Evolutionary conservation across 1,139 yeast species (phyloP), one percentile per base, ranked within the genome.

Genomic region (Suhomyces bolitotheri): DNA sequence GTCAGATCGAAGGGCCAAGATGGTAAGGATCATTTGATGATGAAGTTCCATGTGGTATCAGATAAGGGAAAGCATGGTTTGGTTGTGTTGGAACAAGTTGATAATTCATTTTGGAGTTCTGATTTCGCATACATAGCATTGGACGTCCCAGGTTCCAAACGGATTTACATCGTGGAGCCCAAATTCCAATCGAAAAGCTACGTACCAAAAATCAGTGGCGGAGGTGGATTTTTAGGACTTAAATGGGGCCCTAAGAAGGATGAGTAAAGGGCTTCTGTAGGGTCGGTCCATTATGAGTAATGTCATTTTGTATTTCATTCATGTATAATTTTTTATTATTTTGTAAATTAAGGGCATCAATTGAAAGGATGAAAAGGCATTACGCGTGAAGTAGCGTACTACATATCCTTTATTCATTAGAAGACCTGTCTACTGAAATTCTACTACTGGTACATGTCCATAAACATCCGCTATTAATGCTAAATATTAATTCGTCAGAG

Each of bases 31-130:
- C 94, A 84, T 49, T 70, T 86, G 50, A 71, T 80, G 41, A 84
- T 89, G 95, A 80, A 82, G 56, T 89, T 89, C 61, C 90, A 84
- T 53, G 94, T 89, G 29, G 90, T 87, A 53, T 81, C 95, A 3
- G 58, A 57, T 29, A 52, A 50, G 16, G 75, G 75, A 1, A 50
- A 43, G 24, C 68, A 73, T 45, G 96, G 90, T 7, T 66, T 80
- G 20, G 95, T 85, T 5, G 79, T 82, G 38, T 69, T 87, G 49
- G 96, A 89, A 58, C 92, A 92, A 43, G 68, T 84, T 16, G 86
- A 81, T 45, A 72, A 73, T 33, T 72, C 80, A 3, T 72, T 69
- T 44, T 80, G 86, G 66, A 75, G 78, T 45, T 83, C 89, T 22
- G 85, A 84, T 39, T 83, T 85, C 56, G 69, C 84, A 7, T 83